phyloP scores from a whole-genome alignment of 495 filamentous ascomycete genomes.

The Daldinia childiae region DNA sequence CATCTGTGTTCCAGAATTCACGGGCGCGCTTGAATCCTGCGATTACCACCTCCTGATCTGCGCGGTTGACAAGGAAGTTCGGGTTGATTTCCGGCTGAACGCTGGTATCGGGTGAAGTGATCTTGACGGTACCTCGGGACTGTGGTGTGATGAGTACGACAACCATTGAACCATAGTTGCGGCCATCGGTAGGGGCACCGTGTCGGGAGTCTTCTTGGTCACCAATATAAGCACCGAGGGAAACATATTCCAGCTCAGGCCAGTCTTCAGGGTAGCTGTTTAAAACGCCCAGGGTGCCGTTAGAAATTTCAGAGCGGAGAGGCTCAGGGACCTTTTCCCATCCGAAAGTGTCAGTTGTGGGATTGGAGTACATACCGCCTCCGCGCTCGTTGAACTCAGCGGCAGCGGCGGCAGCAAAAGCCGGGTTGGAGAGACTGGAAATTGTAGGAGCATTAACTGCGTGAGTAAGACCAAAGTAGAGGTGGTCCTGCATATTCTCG shows the following conservation, averaged over 20 bases:
- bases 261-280: not conserved
- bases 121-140: conserved; percentile 65
- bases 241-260: not conserved
- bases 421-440: conserved; percentile 8
- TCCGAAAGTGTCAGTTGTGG: conserved; percentile 53
- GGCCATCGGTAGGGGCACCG: not conserved
- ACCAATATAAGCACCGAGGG: not conserved
- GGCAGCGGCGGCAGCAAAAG: not conserved
- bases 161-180: not conserved
- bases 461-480: conserved; percentile 42
- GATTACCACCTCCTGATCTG: conserved; percentile 65
- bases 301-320: conserved; percentile 33
- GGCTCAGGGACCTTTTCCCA: conserved; percentile 61
- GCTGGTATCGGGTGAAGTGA: conserved; percentile 53
- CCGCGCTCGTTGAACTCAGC: conserved; percentile 33
- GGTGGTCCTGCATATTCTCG: conserved; percentile 58
- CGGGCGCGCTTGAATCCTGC: conserved; percentile 64
- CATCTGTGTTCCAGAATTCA: conserved; percentile 43
- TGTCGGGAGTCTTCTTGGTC: not conserved
- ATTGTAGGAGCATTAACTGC: conserved; percentile 42
- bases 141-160: conserved; percentile 57
- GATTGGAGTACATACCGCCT: conserved; percentile 52
- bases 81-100: conserved; percentile 64
- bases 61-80: conserved; percentile 61
- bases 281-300: not conserved